A percentile compares a stretch with the other conserved stretches of the same genome.
phyloP scores from a whole-genome alignment of 1,284 basidiomycete species.

The Jaminaea rosea region DNA sequence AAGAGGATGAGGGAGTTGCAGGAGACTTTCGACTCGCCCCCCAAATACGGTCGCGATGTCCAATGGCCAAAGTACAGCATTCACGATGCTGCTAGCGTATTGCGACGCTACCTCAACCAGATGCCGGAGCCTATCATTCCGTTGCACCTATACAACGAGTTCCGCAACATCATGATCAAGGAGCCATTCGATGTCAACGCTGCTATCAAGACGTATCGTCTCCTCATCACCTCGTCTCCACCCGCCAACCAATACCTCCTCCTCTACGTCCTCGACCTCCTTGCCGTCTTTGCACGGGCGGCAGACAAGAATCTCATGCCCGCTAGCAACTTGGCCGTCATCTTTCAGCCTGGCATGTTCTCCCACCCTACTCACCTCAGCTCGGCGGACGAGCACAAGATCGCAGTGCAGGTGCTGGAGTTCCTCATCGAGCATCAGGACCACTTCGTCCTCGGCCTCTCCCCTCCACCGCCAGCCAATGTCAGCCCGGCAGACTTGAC shows the following conservation, averaged over 20 bases:
- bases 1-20: conserved; percentile 95
- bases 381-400: conserved; percentile 59
- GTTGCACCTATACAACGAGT: conserved; percentile 73
- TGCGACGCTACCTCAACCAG: conserved; percentile 86
- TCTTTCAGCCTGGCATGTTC: conserved; percentile 52
- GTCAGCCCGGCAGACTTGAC: conserved; percentile 32
- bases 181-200: conserved; percentile 25
- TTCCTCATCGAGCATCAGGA: conserved; percentile 67
- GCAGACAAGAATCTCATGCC: conserved; percentile 91
- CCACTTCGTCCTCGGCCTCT: conserved; percentile 41
- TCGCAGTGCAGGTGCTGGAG: conserved; percentile 82
- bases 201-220: conserved; percentile 57
- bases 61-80: conserved; percentile 86
- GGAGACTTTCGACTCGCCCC: conserved; percentile 75
- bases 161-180: conserved; percentile 62
- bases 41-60: conserved; percentile 84
- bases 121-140: conserved; percentile 96
- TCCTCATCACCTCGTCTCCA: conserved; percentile 73
- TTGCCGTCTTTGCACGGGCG: conserved; percentile 86
- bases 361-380: conserved; percentile 66
- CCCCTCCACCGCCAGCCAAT: conserved; percentile 29
- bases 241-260: conserved; percentile 84
- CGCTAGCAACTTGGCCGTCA: conserved; percentile 57
- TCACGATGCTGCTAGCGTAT: conserved; percentile 92
- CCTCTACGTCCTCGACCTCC: conserved; percentile 87